Evolutionary conservation across 2,329 filamentous ascomycete genomes (phyloP).

Genomic region (Beauveria varroae): DNA sequence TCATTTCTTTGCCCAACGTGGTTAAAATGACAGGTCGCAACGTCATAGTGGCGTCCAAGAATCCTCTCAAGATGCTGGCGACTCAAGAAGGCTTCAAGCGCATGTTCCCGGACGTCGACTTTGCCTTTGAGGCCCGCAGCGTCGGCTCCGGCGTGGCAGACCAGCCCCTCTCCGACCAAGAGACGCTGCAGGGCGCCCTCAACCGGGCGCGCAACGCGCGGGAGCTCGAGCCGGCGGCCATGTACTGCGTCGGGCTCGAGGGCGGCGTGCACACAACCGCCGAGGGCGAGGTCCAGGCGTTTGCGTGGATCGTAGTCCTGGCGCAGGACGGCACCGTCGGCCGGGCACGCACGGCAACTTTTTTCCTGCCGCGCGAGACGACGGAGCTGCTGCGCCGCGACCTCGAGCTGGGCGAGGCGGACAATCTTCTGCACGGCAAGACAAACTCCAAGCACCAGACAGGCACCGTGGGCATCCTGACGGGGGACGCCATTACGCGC

Average conservation of each 20-base stretch:
- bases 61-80: conserved; percentile 33
- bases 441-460: conserved; percentile 30
- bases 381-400: conserved; percentile 27
- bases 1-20: neutral
- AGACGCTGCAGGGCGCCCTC: conserved; percentile 31
- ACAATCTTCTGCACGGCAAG: conserved; percentile 30
- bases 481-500: conserved; percentile 28
- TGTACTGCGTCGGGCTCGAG: conserved; percentile 35
- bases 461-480: conserved; percentile 34
- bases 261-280: conserved; percentile 28
- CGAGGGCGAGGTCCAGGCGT: conserved; percentile 23
- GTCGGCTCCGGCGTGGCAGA: conserved; percentile 32
- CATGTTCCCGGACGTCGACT: conserved; percentile 25
- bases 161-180: conserved; percentile 30
- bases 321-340: conserved; percentile 22
- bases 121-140: conserved; percentile 21
- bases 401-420: conserved; percentile 33
- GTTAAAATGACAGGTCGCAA: neutral
- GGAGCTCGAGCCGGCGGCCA: conserved; percentile 22
- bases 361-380: conserved; percentile 30
- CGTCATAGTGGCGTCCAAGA: conserved; percentile 30
- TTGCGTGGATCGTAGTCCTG: conserved; percentile 33
- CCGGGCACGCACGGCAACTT: conserved; percentile 30
- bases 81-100: conserved; percentile 27
- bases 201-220: conserved; percentile 29